Evolutionary conservation across 2,329 filamentous ascomycete species (phyloP).

Genomic region (Dryadomyces quercivorus): DNA sequence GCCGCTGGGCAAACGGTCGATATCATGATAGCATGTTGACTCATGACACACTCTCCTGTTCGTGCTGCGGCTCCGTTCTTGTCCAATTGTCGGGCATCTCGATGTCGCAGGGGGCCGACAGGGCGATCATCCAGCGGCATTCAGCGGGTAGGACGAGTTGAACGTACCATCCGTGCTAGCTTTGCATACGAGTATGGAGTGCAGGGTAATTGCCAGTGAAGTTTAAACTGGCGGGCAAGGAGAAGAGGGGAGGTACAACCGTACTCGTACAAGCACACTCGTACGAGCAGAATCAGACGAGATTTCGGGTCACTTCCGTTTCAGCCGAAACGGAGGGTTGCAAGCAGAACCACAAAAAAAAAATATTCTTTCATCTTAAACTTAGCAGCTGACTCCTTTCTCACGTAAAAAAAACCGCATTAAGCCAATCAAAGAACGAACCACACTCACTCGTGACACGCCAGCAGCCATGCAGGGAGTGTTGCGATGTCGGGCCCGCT

Average conservation of each 20-base stretch:
- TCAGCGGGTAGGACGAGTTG: too few relatives aligned
- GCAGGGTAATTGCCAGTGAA: too few relatives aligned
- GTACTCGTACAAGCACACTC: neutral
- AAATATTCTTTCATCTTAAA: neutral
- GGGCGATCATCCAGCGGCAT: neutral
- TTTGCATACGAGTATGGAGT: too few relatives aligned
- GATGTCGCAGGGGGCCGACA: neutral
- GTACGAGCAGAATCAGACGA: neutral
- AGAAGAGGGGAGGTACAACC: neutral
- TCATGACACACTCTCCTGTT: too few relatives aligned
- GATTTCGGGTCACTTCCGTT: neutral
- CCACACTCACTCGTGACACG: conserved; percentile 5
- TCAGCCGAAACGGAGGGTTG: neutral
- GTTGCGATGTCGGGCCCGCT: conserved; percentile 6
- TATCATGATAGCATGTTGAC: too few relatives aligned
- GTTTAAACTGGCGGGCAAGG: neutral
- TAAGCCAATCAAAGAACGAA: conserved; percentile 2
- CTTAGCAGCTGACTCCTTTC: conserved; percentile 6
- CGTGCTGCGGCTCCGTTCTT: too few relatives aligned
- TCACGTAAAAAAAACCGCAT: conserved; percentile 5
- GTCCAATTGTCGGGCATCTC: neutral
- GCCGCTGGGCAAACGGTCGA: too few relatives aligned
- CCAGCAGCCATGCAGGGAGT: neutral
- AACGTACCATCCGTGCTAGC: too few relatives aligned
- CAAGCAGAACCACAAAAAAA: neutral